Percentiles rank a stretch among this genome's conserved stretches.
Conservation (phyloP, 2,329 filamentous ascomycete species). For the Colletotrichum somersetense region DNA sequence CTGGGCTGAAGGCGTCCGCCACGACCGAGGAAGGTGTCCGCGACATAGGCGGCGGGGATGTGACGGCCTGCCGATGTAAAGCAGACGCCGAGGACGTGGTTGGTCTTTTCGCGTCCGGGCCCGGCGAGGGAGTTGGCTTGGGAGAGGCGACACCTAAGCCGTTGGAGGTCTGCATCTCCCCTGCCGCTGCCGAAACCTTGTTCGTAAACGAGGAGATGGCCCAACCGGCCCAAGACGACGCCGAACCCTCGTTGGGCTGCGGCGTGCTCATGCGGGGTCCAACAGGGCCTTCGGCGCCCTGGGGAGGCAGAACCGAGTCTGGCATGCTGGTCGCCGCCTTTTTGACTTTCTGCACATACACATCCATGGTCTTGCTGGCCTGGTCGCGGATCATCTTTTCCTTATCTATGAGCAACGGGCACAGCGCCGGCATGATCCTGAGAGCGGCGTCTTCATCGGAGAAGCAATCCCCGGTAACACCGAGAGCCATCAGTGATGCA, state of each 20-base stretch:
- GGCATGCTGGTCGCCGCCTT: slow-evolving; percentile 84
- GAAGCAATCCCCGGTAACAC: slow-evolving; percentile 88
- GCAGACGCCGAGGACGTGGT: slow-evolving; percentile 66
- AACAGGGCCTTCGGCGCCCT: slow-evolving; percentile 63
- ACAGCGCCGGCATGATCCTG: slow-evolving; percentile 86
- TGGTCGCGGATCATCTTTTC: slow-evolving; percentile 96
- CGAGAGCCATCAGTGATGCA: slow-evolving; percentile 86
- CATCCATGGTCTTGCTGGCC: slow-evolving; percentile 87
- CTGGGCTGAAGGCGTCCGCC: slow-evolving; percentile 65
- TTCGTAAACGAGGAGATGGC: slow-evolving; percentile 99
- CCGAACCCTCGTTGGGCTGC: slow-evolving; percentile 69
- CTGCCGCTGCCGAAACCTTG: slow-evolving; percentile 85
- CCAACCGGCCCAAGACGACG: slow-evolving; percentile 90
- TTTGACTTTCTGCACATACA: slow-evolving; percentile 85
- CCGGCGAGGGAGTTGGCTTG: slow-evolving; percentile 57
- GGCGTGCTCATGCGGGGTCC: slow-evolving; percentile 85
- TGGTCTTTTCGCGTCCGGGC: slow-evolving; percentile 53
- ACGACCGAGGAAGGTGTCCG: slow-evolving; percentile 63
- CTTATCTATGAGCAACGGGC: slow-evolving; percentile 89
- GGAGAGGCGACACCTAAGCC: slow-evolving; percentile 57
- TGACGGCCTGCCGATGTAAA: slow-evolving; percentile 71
- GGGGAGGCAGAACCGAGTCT: slow-evolving; percentile 80
- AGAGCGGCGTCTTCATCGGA: slow-evolving; percentile 89
- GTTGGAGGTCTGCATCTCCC: slow-evolving; percentile 80
- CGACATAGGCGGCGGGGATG: slow-evolving; percentile 62